Evolutionary conservation across 768 basidiomycete species (phyloP), one percentile per base, ranked within the genome.

Genomic region (Amanita jacksonii): DNA sequence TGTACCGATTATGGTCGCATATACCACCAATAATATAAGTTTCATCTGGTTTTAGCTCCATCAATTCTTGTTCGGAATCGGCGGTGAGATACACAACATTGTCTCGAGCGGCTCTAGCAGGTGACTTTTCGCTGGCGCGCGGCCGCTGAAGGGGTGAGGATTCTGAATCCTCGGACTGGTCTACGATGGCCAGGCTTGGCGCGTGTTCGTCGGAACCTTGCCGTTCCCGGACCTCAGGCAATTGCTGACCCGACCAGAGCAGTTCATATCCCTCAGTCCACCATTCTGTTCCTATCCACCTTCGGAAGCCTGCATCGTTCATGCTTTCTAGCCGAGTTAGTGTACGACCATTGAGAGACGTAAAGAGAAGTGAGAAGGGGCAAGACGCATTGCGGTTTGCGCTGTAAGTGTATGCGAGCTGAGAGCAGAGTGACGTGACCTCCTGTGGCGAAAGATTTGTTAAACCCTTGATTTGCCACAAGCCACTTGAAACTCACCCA

Each of bases 11-110:
- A 57, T 85, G 87, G 61, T 99, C 96, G 47, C 83, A 84, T 52
- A 99, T 84, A 4, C 93, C 94, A 36, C 94, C 94, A 41, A 99
- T 92, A 53, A 99, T 79, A 58, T 98, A 98, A 6, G 81, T 85
- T 57, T 93, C 85, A 33, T 81, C 79, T 43, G 88, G 79, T 43
- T 71, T 78, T 43, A 99, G 74, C 54, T 86, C 82, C n/a, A 70
- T 65, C 33, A 99, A 65, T 62, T 93, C 89, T 39, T 93, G 77
- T 23, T 81, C 74, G 6, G 93, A 81, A 64, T 99, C 96, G 2
- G 93, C 96, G 5, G 96, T 96, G 41, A 99, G 77, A 62, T 99
- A 99, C 30, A 98, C 73, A 42, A 96, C 67, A 35, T 58, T 76
- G 48, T 76, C 61, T 52, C 72, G 71, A 46, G 61, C 49, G 22